Evolutionary conservation across 2,329 filamentous ascomycete species (phyloP), one percentile per base, ranked within the genome.

Genomic region (Stylonectria norvegica): DNA sequence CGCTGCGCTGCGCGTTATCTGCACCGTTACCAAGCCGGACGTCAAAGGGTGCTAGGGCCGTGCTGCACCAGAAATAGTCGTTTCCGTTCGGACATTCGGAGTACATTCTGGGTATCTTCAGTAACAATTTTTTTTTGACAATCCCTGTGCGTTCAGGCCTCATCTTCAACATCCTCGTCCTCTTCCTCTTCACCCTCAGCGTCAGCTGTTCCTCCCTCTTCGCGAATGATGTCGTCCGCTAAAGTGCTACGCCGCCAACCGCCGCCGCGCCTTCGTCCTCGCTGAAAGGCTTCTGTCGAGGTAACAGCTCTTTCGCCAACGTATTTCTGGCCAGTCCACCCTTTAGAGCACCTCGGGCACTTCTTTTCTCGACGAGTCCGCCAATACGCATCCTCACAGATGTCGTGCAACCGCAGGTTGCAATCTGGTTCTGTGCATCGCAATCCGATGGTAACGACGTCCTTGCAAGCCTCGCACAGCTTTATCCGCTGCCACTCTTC

Each of bases 371-470:
- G 66, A 47, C 79, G 73, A 28, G 80, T 77, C 15, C 84, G 74
- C 72, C 89, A 95, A 61, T 85, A 89, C 19, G 79, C 81, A 10
- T 79, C 75, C 40, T 80, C 73, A 61, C 89, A 96, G 36, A 83
- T 79, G 48, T 89, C 78, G 61, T 96, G 90, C 12, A 95, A 63
- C 9, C 90, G 73, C 9, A 81, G 73, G 20, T 66, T 70, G 61
- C 90, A 96, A 15, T 81, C 73, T 25, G 75, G 66, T 45, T 85
- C 76, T 3, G 73, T 63, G 64, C 90, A 95, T 39, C 90, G 77
- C 71, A 89, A 78, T 1, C 90, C 89, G 49, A 85, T 70, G 1
- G 91, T 98, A 28, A 97, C 79, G 47, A 97, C 85, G 50, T 95
- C 89, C 62, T 81, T 86, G 65, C 93, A 98, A 1, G 87, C 89